Evolutionary conservation across 2,329 filamentous ascomycete species (phyloP).

Genomic region (Clonostachys solani): DNA sequence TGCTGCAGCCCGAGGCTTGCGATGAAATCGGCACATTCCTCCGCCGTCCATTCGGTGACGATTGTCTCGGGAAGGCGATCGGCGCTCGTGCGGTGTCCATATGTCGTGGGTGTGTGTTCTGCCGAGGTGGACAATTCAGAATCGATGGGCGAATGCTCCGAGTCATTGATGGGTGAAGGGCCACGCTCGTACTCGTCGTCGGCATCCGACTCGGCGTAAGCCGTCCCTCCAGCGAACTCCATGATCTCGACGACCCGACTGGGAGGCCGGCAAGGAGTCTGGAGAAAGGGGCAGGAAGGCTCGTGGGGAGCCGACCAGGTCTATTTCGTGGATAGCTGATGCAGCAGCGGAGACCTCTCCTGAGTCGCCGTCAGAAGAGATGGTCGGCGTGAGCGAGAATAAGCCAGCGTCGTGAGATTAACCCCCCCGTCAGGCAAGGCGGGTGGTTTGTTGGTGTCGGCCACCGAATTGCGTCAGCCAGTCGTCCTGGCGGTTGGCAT

Average conservation of each 20-base stretch:
- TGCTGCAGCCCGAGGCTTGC: constrained; percentile 73
- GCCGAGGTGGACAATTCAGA: constrained; percentile 64
- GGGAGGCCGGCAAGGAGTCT: too few relatives aligned
- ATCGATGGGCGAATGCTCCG: constrained; percentile 66
- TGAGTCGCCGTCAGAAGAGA: too few relatives aligned
- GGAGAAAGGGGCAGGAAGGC: too few relatives aligned
- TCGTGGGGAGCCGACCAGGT: too few relatives aligned
- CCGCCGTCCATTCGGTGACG: constrained; percentile 76
- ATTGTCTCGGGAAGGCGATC: constrained; percentile 69
- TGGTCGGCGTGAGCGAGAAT: too few relatives aligned
- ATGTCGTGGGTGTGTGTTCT: constrained; percentile 78
- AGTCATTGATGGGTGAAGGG: constrained; percentile 65
- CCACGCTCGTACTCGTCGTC: constrained; percentile 82
- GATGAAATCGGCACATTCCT: constrained; percentile 89
- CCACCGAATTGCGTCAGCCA: too few relatives aligned
- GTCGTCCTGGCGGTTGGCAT: too few relatives aligned
- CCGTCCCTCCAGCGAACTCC: constrained; percentile 62
- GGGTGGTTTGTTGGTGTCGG: too few relatives aligned
- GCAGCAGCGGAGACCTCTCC: too few relatives aligned
- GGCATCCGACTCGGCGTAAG: constrained; percentile 75
- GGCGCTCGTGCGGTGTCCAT: constrained; percentile 60
- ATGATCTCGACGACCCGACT: constrained; percentile 28
- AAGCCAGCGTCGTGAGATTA: too few relatives aligned
- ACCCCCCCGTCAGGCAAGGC: too few relatives aligned
- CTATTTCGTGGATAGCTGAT: too few relatives aligned